Evolutionary conservation across 208 protist genomes (phyloP).

Genomic region (Crithidia mellificae): DNA sequence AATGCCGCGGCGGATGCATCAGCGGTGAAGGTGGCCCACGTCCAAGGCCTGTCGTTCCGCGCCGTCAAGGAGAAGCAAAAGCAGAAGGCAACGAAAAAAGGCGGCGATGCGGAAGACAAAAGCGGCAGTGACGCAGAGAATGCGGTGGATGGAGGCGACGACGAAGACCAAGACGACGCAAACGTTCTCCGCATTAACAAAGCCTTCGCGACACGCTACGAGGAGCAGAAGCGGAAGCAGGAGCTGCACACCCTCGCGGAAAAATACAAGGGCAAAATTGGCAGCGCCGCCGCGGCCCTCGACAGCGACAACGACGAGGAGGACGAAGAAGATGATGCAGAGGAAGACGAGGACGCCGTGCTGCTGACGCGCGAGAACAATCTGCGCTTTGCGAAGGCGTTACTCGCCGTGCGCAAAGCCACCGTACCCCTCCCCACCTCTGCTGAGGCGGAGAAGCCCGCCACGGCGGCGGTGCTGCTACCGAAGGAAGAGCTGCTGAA

Average conservation of each 20-base stretch:
- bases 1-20: not conserved
- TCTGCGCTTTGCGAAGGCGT: slow-evolving; percentile 78
- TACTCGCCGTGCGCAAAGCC: slow-evolving; percentile 76
- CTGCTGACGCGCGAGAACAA: slow-evolving; percentile 81
- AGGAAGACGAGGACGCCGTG: slow-evolving; percentile 84
- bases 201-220: slow-evolving; percentile 81
- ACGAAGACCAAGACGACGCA: slow-evolving; percentile 15
- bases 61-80: slow-evolving; percentile 1
- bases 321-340: slow-evolving; percentile 66
- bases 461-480: slow-evolving; percentile 6
- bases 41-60: slow-evolving; percentile 23
- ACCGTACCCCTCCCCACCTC: slow-evolving; percentile 26
- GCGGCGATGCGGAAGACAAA: not conserved
- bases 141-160: not conserved
- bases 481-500: slow-evolving; percentile 39
- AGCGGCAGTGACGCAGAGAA: not conserved
- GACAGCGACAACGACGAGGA: slow-evolving; percentile 31
- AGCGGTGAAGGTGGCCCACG: slow-evolving; percentile 13
- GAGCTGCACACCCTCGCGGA: slow-evolving; percentile 83
- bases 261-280: slow-evolving; percentile 76
- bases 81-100: not conserved
- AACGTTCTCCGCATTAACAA: slow-evolving; percentile 70
- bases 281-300: slow-evolving; percentile 15
- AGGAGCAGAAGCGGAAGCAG: slow-evolving; percentile 88
- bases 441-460: not conserved